Percentiles rank a stretch among this genome's conserved stretches.
Evolutionary conservation across 208 protist species (phyloP).

Genomic region (Entamoeba dispar): DNA sequence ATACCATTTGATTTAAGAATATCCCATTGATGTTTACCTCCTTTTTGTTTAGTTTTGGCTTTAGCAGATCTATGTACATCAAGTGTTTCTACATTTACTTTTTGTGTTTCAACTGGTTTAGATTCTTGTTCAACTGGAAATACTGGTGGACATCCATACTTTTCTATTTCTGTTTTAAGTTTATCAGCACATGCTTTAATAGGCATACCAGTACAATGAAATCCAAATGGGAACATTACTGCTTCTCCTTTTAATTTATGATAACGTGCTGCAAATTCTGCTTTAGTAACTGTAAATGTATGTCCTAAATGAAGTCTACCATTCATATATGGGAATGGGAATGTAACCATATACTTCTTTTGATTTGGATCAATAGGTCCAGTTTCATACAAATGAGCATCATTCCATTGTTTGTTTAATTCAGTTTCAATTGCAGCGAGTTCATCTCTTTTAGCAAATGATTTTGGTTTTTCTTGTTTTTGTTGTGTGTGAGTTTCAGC

Average conservation of each 20-base stretch:
- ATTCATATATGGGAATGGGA: slow-evolving; percentile 84
- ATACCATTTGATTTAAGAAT: slow-evolving; percentile 85
- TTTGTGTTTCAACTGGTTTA: slow-evolving; percentile 28
- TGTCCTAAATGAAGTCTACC: slow-evolving; percentile 88
- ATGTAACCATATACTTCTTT: slow-evolving; percentile 85
- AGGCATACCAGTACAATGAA: slow-evolving; percentile 99
- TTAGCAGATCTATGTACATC: not conserved
- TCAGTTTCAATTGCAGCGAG: slow-evolving; percentile 46
- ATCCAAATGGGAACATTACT: slow-evolving; percentile 95
- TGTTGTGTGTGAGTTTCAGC: too few relatives aligned
- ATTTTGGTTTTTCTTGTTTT: not conserved
- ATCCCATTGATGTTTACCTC: slow-evolving; percentile 52
- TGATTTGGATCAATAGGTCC: slow-evolving; percentile 32
- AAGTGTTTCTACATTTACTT: not conserved
- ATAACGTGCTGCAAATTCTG: slow-evolving; percentile 87
- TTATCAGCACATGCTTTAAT: slow-evolving; percentile 94
- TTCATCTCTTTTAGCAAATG: slow-evolving; percentile 33
- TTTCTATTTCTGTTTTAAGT: slow-evolving; percentile 56
- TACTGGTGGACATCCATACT: slow-evolving; percentile 54
- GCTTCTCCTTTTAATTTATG: slow-evolving; percentile 79
- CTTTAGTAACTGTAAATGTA: slow-evolving; percentile 90
- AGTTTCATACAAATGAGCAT: slow-evolving; percentile 46
- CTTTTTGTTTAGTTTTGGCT: slow-evolving; percentile 55
- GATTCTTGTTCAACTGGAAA: slow-evolving; percentile 39
- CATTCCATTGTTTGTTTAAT: slow-evolving; percentile 44